These are phyloP conservation scores for Castanopsis chinensis DNA, from an alignment of 306 rosid genomes.

Conservation along the genomic window DNA sequence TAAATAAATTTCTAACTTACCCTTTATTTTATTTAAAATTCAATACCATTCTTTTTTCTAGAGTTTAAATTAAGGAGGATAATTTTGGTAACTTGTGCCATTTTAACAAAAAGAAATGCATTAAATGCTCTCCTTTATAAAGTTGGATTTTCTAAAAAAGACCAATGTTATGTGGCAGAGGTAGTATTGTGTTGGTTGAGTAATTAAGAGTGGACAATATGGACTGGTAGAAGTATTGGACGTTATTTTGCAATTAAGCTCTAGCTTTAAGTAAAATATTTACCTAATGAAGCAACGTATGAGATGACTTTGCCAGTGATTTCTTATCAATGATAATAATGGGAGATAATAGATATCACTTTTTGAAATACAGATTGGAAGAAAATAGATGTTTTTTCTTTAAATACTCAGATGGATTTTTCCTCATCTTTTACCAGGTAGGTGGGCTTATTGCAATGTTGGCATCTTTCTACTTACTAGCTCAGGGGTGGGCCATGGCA, in stretches of 20 bases:
- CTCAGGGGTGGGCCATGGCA: conserved; percentile 94
- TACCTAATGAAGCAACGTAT: not conserved
- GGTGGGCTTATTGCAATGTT: conserved; percentile 95
- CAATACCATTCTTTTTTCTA: no score
- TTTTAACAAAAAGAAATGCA: no score
- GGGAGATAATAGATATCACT: not conserved
- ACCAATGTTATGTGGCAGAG: no score
- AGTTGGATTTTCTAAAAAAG: no score
- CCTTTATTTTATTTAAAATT: no score
- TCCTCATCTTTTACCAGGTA: conserved; percentile 60
- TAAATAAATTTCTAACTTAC: no score
- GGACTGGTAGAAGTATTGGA: not conserved
- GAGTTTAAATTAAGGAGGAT: no score
- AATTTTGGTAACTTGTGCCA: no score
- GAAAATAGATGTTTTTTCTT: conserved; percentile 18
- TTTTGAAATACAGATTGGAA: conserved; percentile 1
- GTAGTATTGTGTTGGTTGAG: no score
- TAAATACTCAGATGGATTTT: conserved; percentile 20
- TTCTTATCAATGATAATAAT: not conserved
- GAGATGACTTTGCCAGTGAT: not conserved
- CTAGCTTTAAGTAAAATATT: not conserved
- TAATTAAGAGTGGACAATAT: not conserved
- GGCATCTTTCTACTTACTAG: conserved; percentile 77
- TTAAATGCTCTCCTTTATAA: no score
- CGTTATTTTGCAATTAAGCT: not conserved